Evolutionary conservation across 495 filamentous ascomycete genomes (phyloP), one percentile per base, ranked within the genome.

Genomic region (Aspergillus indologenus): DNA sequence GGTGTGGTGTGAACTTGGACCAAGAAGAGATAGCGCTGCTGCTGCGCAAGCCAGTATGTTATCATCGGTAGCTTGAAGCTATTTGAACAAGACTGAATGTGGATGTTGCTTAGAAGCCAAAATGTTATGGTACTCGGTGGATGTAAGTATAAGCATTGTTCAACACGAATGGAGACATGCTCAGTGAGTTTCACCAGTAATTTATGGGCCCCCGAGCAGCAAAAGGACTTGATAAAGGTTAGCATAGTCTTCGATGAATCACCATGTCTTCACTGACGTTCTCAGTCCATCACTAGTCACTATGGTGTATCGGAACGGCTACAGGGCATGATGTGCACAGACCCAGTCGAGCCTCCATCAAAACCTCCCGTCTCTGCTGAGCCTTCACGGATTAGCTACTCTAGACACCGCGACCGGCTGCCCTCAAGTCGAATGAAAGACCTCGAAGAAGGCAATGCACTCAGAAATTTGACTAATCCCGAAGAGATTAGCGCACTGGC

Each of bases 231-330:
- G 1, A 79, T 91, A 34, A 75, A 71, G 50, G 79, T 81, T 42
- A 5, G 64, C 55, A 20, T 14, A 22, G 9, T 21, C 21, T 17
- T 34, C 6, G 3, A 50, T 14, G 9, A 9, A 2, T 8, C 12
- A 5, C 20, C 0, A 26, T 31, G 14, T 44, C 1, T n/a, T 20
- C 9, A 40, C 60, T 55, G 31, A 62, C 29, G 17, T 14, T 18
- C 14, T 12, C 23, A 75, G 73, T 61, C 65, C 1, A 74, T 75
- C 44, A 68, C 83, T 19, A 68, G 73, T 20, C 73, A 81, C 43
- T 92, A 90, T 65, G 83, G 81, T 20, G 85, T 91, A 54, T 90
- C 88, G 0, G 82, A 83, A 15, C 79, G 89, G 59, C 71, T 91
- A 21, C 77, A 84, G 42, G 84, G 81, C 15, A 70, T 90, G 65